phyloP scores from a whole-genome alignment of 2,329 filamentous ascomycete genomes.

The Teratosphaeria viscida region DNA sequence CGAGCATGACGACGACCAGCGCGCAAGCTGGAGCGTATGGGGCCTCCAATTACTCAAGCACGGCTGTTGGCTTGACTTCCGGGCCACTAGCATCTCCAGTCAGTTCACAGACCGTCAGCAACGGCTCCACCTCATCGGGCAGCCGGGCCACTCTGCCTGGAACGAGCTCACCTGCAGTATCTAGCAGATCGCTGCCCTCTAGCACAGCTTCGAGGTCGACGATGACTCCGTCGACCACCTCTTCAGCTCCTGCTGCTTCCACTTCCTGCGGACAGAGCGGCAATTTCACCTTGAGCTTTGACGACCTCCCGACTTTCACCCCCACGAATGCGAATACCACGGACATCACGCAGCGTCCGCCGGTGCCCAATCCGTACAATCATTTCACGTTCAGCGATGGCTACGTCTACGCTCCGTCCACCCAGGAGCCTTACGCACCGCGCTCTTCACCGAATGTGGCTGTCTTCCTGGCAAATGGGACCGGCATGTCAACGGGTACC shows the following conservation, averaged over 20 bases:
- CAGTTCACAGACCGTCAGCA: background rate
- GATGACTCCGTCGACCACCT: background rate
- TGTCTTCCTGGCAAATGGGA: conserved; percentile 33
- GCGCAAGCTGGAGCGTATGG: background rate
- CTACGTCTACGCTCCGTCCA: conserved; percentile 38
- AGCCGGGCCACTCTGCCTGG: background rate
- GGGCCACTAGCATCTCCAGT: background rate
- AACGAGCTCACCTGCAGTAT: background rate
- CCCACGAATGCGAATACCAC: conserved; percentile 21
- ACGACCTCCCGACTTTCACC: conserved; percentile 27
- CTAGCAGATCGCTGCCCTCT: background rate
- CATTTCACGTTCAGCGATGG: conserved; percentile 43
- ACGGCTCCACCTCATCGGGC: background rate
- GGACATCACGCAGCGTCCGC: conserved; percentile 26
- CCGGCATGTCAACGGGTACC: conserved; percentile 11
- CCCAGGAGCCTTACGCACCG: conserved; percentile 34
- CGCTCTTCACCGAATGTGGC: conserved; percentile 37
- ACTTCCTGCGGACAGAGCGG: conserved; percentile 34
- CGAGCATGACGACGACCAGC: background rate
- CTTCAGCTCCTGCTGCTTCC: background rate
- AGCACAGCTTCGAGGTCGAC: background rate
- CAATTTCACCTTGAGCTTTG: conserved; percentile 30
- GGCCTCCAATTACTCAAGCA: background rate
- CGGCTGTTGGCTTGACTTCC: background rate
- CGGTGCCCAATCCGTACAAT: conserved; percentile 39